These are phyloP conservation scores for Eucalyptus decipiens DNA, from an alignment of 345 rosid species.

Conservation along the genomic window DNA sequence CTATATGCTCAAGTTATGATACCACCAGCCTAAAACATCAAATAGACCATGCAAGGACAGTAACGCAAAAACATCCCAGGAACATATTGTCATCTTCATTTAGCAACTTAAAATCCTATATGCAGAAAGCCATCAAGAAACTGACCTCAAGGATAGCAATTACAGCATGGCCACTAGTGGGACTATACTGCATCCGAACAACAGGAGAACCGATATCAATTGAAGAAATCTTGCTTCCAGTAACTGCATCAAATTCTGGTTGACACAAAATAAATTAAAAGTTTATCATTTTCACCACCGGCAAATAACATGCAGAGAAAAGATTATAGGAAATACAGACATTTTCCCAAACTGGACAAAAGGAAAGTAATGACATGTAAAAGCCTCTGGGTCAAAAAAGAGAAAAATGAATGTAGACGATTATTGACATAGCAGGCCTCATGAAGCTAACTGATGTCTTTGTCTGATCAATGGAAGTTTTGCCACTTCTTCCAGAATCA, in stretches of 20 bases:
- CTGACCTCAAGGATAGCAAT: conserved; percentile 82
- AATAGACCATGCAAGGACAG: neutral
- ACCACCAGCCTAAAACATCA: neutral
- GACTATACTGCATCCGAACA: conserved; percentile 83
- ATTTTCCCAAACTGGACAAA: neutral
- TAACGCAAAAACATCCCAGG: neutral
- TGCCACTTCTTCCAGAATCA: neutral
- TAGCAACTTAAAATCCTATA: neutral
- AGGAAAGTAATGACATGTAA: neutral
- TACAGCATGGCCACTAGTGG: conserved; percentile 68
- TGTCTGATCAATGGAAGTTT: neutral
- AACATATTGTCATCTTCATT: neutral
- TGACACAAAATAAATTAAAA: neutral
- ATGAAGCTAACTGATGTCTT: neutral
- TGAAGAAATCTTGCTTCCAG: conserved; percentile 80
- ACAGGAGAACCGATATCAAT: conserved; percentile 73
- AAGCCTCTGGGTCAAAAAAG: neutral
- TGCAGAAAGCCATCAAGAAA: neutral
- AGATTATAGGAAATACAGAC: neutral
- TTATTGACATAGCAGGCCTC: neutral
- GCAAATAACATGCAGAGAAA: neutral
- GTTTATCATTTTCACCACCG: neutral
- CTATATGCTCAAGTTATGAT: neutral
- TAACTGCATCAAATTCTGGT: conserved; percentile 84
- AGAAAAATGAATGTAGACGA: neutral